These are phyloP conservation scores for Boletus rubescentipes DNA, from an alignment of 768 basidiomycete genomes.

Conservation along the genomic window DNA sequence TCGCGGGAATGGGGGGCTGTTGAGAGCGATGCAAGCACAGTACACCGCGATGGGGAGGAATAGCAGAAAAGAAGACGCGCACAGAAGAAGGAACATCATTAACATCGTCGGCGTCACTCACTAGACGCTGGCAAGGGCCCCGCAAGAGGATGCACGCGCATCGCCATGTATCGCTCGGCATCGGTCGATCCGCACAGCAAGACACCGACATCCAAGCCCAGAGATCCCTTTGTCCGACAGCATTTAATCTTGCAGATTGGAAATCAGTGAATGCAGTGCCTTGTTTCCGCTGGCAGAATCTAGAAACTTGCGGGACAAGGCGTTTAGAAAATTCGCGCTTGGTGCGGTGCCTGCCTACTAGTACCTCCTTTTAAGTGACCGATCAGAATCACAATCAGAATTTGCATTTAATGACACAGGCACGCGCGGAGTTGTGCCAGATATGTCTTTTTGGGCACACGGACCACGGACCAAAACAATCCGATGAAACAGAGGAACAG, in stretches of 20 bases:
- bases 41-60: not conserved
- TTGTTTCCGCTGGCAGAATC: not conserved
- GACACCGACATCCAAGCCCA: too few species aligned
- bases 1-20: not conserved
- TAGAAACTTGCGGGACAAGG: too few species aligned
- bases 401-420: not conserved
- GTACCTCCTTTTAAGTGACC: too few species aligned
- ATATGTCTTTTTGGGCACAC: not conserved
- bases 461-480: slow-evolving; percentile 4
- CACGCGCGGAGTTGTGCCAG: not conserved
- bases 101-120: not conserved
- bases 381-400: not conserved
- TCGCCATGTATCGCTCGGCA: not conserved
- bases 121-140: not conserved
- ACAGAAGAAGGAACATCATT: too few species aligned
- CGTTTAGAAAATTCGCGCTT: too few species aligned
- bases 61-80: not conserved
- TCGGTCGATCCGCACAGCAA: not conserved
- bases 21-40: not conserved
- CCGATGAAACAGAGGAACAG: not conserved
- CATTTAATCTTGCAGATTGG: not conserved
- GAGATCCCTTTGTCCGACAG: not conserved
- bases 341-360: too few species aligned
- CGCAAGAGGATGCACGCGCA: not conserved
- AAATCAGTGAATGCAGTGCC: not conserved